Percentiles rank a stretch among this genome's conserved stretches.
phyloP scores from a whole-genome alignment of 352 stramenopile genomes.

The Plasmopara halstedii region DNA sequence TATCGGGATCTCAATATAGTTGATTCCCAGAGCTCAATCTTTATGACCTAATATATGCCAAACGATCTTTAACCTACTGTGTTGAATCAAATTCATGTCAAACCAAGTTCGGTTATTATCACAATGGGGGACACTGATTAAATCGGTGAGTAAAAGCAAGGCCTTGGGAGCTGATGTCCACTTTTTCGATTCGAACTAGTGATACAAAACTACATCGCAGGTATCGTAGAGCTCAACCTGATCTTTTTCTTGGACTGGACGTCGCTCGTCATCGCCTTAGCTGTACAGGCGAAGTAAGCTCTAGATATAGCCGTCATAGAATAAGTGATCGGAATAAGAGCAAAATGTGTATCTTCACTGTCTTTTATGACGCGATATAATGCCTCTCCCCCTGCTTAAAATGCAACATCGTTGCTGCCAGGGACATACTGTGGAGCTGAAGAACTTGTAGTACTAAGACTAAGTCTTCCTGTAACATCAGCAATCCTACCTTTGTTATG shows the following conservation, averaged over 20 bases:
- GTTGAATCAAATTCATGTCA: no score
- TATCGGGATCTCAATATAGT: no score
- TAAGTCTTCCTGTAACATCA: background rate
- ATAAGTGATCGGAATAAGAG: background rate
- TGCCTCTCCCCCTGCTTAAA: background rate
- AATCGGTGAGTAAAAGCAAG: background rate
- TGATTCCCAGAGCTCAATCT: no score
- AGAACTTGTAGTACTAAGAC: background rate
- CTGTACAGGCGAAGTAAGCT: background rate
- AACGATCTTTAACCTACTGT: no score
- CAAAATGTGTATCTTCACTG: background rate
- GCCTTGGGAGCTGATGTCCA: background rate
- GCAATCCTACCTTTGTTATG: slow-evolving; percentile 8
- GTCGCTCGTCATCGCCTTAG: background rate
- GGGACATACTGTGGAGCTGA: background rate
- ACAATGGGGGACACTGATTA: background rate
- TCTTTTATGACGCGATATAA: background rate
- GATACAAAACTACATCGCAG: background rate
- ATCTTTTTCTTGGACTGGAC: background rate
- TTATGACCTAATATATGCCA: no score
- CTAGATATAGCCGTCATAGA: background rate
- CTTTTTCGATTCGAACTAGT: background rate
- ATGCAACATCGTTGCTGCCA: background rate
- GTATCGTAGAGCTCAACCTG: background rate
- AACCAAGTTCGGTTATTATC: no score